A percentile compares a stretch with the other conserved stretches of the same genome.
phyloP scores from a whole-genome alignment of 805 yeast genomes.

The Starmera amethionina region DNA sequence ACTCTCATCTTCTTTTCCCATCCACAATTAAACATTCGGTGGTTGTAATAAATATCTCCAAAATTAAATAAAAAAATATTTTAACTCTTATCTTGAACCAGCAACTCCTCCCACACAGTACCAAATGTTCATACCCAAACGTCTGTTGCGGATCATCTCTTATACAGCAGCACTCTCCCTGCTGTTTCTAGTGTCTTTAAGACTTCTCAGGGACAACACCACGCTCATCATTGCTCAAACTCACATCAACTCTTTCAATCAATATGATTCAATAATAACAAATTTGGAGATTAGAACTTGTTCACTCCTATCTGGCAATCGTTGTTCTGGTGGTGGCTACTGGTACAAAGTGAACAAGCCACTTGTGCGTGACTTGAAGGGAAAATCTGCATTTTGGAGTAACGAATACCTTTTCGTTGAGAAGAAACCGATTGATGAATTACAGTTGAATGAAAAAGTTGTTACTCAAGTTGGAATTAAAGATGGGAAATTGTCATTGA shows the following conservation, averaged over 20 bases:
- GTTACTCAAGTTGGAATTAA: neutral
- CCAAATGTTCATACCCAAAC: too few relatives aligned
- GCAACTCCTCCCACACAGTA: too few relatives aligned
- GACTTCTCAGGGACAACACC: too few relatives aligned
- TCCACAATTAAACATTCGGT: too few relatives aligned
- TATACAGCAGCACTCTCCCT: too few relatives aligned
- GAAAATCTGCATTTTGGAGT: slow-evolving; percentile 2
- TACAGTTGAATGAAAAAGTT: slow-evolving; percentile 2
- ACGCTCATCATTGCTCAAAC: neutral
- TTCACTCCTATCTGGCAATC: neutral
- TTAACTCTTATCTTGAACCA: too few relatives aligned
- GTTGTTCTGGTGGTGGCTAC: slow-evolving; percentile 2
- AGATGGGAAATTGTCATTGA: neutral
- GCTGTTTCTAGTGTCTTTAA: too few relatives aligned
- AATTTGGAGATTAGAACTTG: slow-evolving; percentile 2
- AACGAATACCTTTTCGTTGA: slow-evolving; percentile 9
- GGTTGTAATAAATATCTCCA: too few relatives aligned
- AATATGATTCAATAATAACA: neutral
- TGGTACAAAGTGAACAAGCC: slow-evolving; percentile 9
- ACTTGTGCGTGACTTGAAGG: slow-evolving; percentile 4
- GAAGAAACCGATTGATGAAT: neutral
- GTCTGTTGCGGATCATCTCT: too few relatives aligned
- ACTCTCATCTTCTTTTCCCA: too few relatives aligned
- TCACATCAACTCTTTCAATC: neutral
- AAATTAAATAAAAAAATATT: too few relatives aligned